Evolutionary conservation across 768 basidiomycete genomes (phyloP).

Genomic region (Leccinum uliginosum): DNA sequence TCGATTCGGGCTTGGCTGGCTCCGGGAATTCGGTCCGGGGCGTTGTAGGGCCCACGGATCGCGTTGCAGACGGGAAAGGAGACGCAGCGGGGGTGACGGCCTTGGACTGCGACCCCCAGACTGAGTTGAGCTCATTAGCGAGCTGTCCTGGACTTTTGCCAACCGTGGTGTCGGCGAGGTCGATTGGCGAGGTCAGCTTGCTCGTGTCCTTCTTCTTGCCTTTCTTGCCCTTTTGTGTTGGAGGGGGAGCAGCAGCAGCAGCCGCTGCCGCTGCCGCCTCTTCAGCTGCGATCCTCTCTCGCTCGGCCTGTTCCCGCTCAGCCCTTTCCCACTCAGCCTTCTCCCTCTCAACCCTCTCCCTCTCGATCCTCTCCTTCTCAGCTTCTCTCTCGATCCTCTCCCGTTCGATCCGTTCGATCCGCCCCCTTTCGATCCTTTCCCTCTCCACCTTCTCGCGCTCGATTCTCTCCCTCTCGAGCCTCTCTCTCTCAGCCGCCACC

Average conservation of each 20-base stretch:
- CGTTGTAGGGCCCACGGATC: conserved; percentile 22
- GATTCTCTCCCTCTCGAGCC: conserved; percentile 4
- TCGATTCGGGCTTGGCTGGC: neutral
- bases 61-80: conserved; percentile 20
- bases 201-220: conserved; percentile 20
- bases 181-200: conserved; percentile 28
- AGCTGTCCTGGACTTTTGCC: conserved; percentile 38
- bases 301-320: conserved; percentile 13
- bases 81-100: conserved; percentile 27
- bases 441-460: conserved; percentile 8
- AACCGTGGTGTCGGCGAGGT: conserved; percentile 34
- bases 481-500: conserved; percentile 13
- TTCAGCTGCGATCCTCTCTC: conserved; percentile 8
- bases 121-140: conserved; percentile 40
- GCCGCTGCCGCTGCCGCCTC: conserved; percentile 1
- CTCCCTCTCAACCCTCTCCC: conserved; percentile 4
- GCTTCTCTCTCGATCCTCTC: conserved; percentile 6
- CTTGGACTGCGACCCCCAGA: conserved; percentile 43
- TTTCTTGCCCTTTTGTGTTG: conserved; percentile 11
- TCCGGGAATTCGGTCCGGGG: conserved; percentile 15
- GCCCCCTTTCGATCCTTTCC: conserved; percentile 1
- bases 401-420: neutral
- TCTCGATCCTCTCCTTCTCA: neutral
- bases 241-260: neutral
- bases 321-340: conserved; percentile 2